Evolutionary conservation across 192 early-diverging fungal species (phyloP), one percentile per base, ranked within the genome.

Genomic region (Anaeromyces robustus): DNA sequence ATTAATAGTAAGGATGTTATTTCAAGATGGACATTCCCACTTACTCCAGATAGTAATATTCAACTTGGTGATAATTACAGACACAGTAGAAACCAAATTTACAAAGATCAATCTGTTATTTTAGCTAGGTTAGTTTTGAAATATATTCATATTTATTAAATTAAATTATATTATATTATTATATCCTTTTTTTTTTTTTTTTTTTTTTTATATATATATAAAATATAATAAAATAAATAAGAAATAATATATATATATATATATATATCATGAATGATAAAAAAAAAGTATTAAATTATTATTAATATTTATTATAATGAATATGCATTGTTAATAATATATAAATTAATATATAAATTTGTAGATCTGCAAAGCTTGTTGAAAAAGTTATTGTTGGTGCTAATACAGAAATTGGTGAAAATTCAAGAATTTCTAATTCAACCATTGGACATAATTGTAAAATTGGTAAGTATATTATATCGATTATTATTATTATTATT

Each of bases 1-100:
- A 78, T 43, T 13, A 29, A 30, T 77, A 92, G 92, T 82, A 91
- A 93, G 81, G 96, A 99, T 85, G 86, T 99, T 34, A 86, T 99
- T 77, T 89, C 89, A 1, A 89, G 97, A 37, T 97, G 96, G 95
- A 90, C 93, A n/a, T 99, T 94, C 85, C 96, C 97, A 13, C 87
- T 99, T 82, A 94, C 94, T 6, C 95, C 96, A 0, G 97, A 99
- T 80, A 95, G 89, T 83, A 96, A 95, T 78, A 85, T 94, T 9
- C 87, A 91, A 78, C 86, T 86, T 16, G 92, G 88, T 1, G 88
- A 92, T 77, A 83, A 86, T 29, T 97, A 97, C 85, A 89, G 88
- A 39, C 92, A 92, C 85, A 83, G 88, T 34, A 91, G 93, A 59
- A 94, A 94, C 26, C 88, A 94, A 43, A 93, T 97, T 59, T 98